Percentiles rank a stretch among this genome's conserved stretches.
phyloP scores from a whole-genome alignment of 2,329 filamentous ascomycete species.

The Hymenoscyphus fructigenus region DNA sequence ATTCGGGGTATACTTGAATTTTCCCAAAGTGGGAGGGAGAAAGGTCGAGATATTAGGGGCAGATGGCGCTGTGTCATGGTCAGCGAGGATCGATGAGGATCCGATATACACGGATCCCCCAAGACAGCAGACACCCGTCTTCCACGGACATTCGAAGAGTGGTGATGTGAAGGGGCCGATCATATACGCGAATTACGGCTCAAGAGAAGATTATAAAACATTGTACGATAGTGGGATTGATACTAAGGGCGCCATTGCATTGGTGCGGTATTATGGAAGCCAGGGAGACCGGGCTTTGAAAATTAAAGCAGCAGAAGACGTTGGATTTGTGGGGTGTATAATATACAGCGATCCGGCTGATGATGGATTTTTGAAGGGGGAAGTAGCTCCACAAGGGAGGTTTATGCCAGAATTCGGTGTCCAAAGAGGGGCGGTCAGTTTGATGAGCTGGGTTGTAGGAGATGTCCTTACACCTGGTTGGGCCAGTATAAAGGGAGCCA shows the following conservation, averaged over 20 bases:
- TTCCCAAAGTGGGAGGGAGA: slow-evolving; percentile 74
- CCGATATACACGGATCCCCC: slow-evolving; percentile 61
- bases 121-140: slow-evolving; percentile 70
- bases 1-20: slow-evolving; percentile 90
- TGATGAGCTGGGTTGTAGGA: slow-evolving; percentile 80
- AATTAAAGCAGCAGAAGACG: slow-evolving; percentile 83
- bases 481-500: slow-evolving; percentile 65
- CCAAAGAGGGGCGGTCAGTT: slow-evolving; percentile 75
- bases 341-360: slow-evolving; percentile 90
- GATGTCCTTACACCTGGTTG: slow-evolving; percentile 91
- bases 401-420: slow-evolving; percentile 82
- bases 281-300: slow-evolving; percentile 75
- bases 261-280: slow-evolving; percentile 78
- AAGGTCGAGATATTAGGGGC: slow-evolving; percentile 76
- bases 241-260: slow-evolving; percentile 74
- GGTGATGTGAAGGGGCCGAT: slow-evolving; percentile 84
- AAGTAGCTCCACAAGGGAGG: slow-evolving; percentile 71
- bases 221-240: slow-evolving; percentile 71
- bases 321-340: slow-evolving; percentile 82
- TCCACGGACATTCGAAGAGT: slow-evolving; percentile 85
- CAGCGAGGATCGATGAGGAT: slow-evolving; percentile 80
- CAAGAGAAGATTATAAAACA: slow-evolving; percentile 75
- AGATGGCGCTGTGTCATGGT: slow-evolving; percentile 67
- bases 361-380: slow-evolving; percentile 74
- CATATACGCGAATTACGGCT: slow-evolving; percentile 91